Percentiles rank a stretch among this genome's conserved stretches.
phyloP scores from a whole-genome alignment of 345 rosid species.

The Kandelia obovata region DNA sequence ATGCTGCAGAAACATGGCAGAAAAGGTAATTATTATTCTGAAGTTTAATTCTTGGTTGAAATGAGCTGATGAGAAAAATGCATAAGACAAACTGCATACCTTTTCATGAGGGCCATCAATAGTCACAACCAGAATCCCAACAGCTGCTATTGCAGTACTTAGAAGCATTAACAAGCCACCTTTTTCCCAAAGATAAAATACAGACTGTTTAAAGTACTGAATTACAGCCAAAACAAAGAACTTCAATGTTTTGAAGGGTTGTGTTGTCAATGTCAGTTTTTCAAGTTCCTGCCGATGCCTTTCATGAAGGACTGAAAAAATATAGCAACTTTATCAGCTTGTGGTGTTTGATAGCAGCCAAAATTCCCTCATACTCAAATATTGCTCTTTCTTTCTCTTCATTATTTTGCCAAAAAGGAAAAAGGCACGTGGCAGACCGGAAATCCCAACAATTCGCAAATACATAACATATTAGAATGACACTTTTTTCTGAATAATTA shows the following conservation, averaged over 20 bases:
- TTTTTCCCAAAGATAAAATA: constrained; percentile 54
- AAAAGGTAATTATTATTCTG: background rate
- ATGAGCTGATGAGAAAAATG: background rate
- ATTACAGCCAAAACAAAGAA: constrained; percentile 55
- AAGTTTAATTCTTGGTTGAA: background rate
- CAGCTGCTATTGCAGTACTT: constrained; percentile 35
- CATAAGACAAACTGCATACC: constrained; percentile 37
- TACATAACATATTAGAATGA: background rate
- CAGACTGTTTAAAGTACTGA: constrained; percentile 49
- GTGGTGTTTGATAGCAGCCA: background rate
- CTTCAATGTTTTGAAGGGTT: constrained; percentile 77
- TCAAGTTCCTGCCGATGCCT: constrained; percentile 74
- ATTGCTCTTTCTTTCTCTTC: too few relatives aligned
- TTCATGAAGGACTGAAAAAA: constrained; percentile 48
- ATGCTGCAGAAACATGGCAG: constrained; percentile 52
- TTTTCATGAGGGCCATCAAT: constrained; percentile 87
- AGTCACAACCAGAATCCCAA: constrained; percentile 58
- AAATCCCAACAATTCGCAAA: background rate
- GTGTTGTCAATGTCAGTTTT: constrained; percentile 59
- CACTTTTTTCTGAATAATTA: background rate
- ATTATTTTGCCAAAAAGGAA: too few relatives aligned
- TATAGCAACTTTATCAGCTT: background rate
- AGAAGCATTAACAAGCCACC: constrained; percentile 75
- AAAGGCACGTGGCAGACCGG: background rate
- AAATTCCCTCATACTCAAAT: background rate